Base-by-base conservation (phyloP, 176 grass and related monocot species). In the Luzula sylvatica region DNA sequence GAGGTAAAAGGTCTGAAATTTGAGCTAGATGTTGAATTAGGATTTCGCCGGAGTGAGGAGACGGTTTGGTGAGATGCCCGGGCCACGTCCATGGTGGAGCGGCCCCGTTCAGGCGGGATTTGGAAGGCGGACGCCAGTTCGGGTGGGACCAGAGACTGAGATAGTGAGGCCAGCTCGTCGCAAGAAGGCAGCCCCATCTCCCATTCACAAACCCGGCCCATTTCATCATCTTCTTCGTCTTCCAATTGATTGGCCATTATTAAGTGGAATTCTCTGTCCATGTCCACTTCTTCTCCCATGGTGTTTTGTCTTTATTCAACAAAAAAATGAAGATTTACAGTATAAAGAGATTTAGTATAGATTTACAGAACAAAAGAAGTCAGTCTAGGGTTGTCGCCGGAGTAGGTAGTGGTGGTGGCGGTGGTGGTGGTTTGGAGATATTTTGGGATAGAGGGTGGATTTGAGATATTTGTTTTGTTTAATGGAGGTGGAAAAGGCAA, bases 21-120 rank as follows among this genome's bases (percentile, higher is more conserved):
- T 13, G 58, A 38, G 26, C 23, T 24, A 20, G 67, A 50, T 70
- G 60, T 32, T 24, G 76, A 30, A 72, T 77, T 23, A 49, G 70
- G 26, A 50, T 26, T 50, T 9, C 53, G 70, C 18, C 70, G 68
- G 44, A 98, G 78, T 32, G 71, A 46, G 19, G 84, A 82, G 15
- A 96, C 54, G 15, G 90, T 86, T 5, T 76, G 50, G 8, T 55
- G 60, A 23, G 85, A 88, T 0, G 90, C 85, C 11, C 78, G 72
- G 71, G 78, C 74, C 50, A 98, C 68, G 58, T 98, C 92, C 5
- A 90, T 47, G 1, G 52, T 52, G 4, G 85, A 82, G 0, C 75
- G 81, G 0, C 78, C 69, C 2, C 77, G 81, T 49, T 98, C 85
- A 26, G 85, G 81, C 58, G 68, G 65, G 74, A 98, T 90, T 56